phyloP scores from a whole-genome alignment of 371 early-diverging fungal species.

The Mucor velutinosus region DNA sequence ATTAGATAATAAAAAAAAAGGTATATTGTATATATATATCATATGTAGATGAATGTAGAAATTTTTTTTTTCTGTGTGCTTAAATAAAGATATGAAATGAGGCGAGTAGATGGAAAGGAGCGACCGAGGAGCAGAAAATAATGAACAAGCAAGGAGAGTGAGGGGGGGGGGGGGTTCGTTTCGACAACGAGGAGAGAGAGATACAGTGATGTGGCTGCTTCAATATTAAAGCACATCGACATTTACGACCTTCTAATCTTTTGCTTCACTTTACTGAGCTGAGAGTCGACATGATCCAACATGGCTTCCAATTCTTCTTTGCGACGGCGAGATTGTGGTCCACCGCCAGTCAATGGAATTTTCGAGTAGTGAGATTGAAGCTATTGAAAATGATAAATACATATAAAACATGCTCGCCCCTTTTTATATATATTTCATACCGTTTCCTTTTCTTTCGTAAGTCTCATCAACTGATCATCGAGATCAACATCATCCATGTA shows the following conservation, averaged over 20 bases:
- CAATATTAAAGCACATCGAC: background rate
- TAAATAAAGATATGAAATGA: background rate
- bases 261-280: conserved; percentile 53
- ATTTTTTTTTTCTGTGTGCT: background rate
- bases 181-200: background rate
- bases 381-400: conserved; percentile 16
- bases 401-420: background rate
- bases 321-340: conserved; percentile 50
- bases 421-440: conserved; percentile 1
- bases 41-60: background rate
- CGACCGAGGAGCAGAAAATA: background rate
- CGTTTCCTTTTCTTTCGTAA: conserved; percentile 34
- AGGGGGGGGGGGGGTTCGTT: background rate
- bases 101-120: background rate
- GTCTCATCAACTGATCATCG: conserved; percentile 26
- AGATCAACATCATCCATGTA: conserved; percentile 14
- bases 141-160: background rate
- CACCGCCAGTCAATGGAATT: conserved; percentile 56
- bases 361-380: conserved; percentile 55
- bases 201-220: background rate
- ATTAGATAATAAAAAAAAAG: background rate
- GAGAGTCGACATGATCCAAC: conserved; percentile 55
- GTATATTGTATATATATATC: conserved; percentile 1
- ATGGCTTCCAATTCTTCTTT: conserved; percentile 56
- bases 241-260: conserved; percentile 30